Evolutionary conservation across 495 filamentous ascomycete genomes (phyloP), one percentile per base, ranked within the genome.

Genomic region (Terfezia boudieri): DNA sequence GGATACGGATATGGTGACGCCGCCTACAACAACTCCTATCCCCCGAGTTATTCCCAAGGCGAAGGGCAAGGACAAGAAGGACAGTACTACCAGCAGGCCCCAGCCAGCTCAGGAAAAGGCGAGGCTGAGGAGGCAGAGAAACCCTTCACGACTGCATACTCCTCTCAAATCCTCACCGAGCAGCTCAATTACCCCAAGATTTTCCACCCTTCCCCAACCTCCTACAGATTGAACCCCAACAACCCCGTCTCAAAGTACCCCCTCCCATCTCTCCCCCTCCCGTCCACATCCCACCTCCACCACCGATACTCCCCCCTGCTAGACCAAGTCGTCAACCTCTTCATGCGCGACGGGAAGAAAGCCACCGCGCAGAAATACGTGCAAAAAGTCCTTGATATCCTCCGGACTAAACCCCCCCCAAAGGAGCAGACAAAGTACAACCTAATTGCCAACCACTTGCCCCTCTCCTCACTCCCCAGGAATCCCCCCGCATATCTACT

Each of bases 291-390:
- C 55, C 73, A 86, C 64, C 68, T 84, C 59, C 79, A 84, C 57
- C 67, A 83, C 56, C 76, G 90, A 54, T 92, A 95, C 64, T 81
- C 92, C 61, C 74, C 83, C 3, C 67, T 95, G 22, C 69, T 96
- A 36, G 70, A 80, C 49, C 90, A 94, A 70, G 72, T 95, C 59
- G 93, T 85, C 16, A 87, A 86, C 67, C 74, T 93, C 53, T 58
- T 98, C 53, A 98, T 96, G 89, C 70, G 71, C 57, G 74, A 94
- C 69, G 90, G 90, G 50, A 93, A 94, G 84, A 79, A 94, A 58
- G 63, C 62, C 49, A 62, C 57, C n/a, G 62, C 63, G 0, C 59
- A 64, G 50, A 54, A 57, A 10, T 52, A 56, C 69, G 84, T 94
- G 78, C 69, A 80, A 52, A 71, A 79, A 51, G 84, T 96, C 60